Evolutionary conservation across 2,329 filamentous ascomycete species (phyloP).

Genomic region (Fusarium udum): DNA sequence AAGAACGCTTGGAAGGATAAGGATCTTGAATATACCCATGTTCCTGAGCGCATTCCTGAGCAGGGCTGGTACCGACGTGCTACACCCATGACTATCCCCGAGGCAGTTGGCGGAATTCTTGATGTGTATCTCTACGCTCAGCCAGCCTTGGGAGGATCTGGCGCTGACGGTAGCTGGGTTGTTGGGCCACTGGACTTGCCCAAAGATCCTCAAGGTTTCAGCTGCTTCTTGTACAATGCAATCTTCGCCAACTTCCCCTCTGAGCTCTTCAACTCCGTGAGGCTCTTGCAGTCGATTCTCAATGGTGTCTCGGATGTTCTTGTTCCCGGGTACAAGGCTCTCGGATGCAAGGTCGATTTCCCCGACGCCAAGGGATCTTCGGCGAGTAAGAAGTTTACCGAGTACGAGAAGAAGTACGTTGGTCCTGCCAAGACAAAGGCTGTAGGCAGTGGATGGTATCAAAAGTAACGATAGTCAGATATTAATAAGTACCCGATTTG

Average conservation of each 20-base stretch:
- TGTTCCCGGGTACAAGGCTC: conserved; percentile 11
- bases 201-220: conserved; percentile 4
- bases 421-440: conserved; percentile 17
- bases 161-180: conserved; percentile 15
- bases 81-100: conserved; percentile 19
- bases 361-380: conserved; percentile 18
- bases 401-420: conserved; percentile 21
- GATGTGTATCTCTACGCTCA: conserved; percentile 23
- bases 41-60: conserved; percentile 23
- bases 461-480: background rate
- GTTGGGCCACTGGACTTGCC: background rate
- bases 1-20: conserved; percentile 20
- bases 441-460: conserved; percentile 14
- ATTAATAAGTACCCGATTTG: background rate
- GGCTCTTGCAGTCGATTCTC: conserved; percentile 2
- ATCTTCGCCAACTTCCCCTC: conserved; percentile 22
- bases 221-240: conserved; percentile 23
- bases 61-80: conserved; percentile 24
- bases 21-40: conserved; percentile 19
- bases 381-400: background rate
- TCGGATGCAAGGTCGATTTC: conserved; percentile 19
- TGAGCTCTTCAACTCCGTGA: conserved; percentile 13
- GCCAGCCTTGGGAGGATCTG: conserved; percentile 11
- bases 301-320: conserved; percentile 2
- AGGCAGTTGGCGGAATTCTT: conserved; percentile 20